A percentile compares a stretch with the other conserved stretches of the same genome.
These are phyloP conservation scores for Claviceps maximensis DNA, from an alignment of 2,329 filamentous ascomycete species.

Conservation along the genomic window DNA sequence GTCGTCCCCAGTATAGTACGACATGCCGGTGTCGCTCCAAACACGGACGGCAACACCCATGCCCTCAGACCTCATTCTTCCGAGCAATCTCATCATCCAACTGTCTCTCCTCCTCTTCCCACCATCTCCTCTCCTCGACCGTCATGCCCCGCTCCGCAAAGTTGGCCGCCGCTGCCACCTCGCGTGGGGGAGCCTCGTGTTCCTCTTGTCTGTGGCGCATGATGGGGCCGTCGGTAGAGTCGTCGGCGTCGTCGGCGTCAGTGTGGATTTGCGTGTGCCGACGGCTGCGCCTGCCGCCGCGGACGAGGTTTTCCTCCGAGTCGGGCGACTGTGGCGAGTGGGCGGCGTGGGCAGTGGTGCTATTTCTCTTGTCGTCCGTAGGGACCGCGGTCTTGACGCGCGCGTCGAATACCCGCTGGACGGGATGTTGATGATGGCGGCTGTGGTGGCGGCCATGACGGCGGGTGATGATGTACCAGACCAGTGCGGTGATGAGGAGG, in stretches of 20 bases:
- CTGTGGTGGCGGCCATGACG: conserved; percentile 15
- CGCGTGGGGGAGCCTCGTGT: not conserved
- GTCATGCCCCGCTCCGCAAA: conserved; percentile 50
- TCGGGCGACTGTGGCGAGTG: conserved; percentile 30
- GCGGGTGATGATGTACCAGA: conserved; percentile 32
- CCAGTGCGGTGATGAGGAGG: conserved; percentile 23
- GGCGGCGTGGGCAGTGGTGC: conserved; percentile 21
- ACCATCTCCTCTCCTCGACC: conserved; percentile 32
- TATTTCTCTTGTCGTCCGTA: conserved; percentile 33
- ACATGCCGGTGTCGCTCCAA: too few relatives aligned
- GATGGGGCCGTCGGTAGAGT: not conserved
- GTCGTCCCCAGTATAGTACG: too few relatives aligned
- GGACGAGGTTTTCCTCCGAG: conserved; percentile 25
- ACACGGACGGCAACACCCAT: too few relatives aligned
- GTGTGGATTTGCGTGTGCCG: not conserved
- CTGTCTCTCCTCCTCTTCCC: conserved; percentile 39
- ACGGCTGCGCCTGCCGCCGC: not conserved
- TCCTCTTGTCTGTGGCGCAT: not conserved
- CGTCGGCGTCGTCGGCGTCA: not conserved
- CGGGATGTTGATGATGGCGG: not conserved
- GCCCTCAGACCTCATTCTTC: conserved; percentile 15
- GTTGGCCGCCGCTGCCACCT: conserved; percentile 28
- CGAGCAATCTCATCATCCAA: conserved; percentile 40
- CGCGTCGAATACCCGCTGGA: conserved; percentile 11
- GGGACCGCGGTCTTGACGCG: conserved; percentile 22